Evolutionary conservation across 169 alveolate genomes (phyloP), one percentile per base, ranked within the genome.

Genomic region (Plasmodium gaboni): DNA sequence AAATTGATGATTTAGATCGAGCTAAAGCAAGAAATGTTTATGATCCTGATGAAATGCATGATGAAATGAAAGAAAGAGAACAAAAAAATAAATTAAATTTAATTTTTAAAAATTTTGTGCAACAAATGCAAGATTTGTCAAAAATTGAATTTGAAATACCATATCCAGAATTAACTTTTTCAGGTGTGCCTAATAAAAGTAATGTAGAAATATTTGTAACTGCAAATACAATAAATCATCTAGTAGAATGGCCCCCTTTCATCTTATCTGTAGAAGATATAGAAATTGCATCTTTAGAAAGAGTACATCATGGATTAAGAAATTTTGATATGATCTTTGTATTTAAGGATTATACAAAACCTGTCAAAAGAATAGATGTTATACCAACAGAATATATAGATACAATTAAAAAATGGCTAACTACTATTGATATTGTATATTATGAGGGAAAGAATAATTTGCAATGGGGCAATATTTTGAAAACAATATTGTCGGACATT

Each of bases 271-370:
- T 98, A 60, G 98, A 95, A 63, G 99, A 98, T 68, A 96, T 98
- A 22, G 99, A 98, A 92, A 93, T 97, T 2, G 99, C 98, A 5
- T 98, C 99, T 26, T 96, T 98, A 71, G 99, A 98, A 94, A 94
- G 99, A 73, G 99, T 98, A 3, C 98, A 96, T 70, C 98, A 97
- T 91, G 98, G 98, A n/a, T 92, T 97, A 51, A 95, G 98, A 73
- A 97, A 98, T 94, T 98, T 98, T 83, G 99, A 98, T 93, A 97
- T 98, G 98, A 98, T 98, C 12, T 96, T 98, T 80, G 97, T 98
- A 10, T 97, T 96, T 87, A 97, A 97, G 91, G 99, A 98, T 89
- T 97, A 96, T 64, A 93, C 98, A 22, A 97, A 95, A 63, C 98
- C 99, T 0, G 98, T 97, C 15, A 97, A 97, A 73, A 83, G 99